phyloP scores from a whole-genome alignment of 2,329 filamentous ascomycete species.

The Tolypocladium endophyticum region DNA sequence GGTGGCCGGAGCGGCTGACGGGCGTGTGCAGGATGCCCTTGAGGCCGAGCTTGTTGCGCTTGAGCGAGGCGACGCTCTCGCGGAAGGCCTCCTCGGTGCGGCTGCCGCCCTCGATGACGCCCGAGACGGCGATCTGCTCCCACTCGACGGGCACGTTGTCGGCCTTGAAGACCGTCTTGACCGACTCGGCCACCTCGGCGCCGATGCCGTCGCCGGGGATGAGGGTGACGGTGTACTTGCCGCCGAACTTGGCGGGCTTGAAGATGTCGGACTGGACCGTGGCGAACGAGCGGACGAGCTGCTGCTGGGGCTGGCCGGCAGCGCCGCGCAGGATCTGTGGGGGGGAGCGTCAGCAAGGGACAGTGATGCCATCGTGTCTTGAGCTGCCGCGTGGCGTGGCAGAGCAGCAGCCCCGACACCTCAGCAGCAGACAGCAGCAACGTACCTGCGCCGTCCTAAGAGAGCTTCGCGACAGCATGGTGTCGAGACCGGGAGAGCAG shows the following conservation, averaged over 20 bases:
- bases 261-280: constrained; percentile 92
- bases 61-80: constrained; percentile 88
- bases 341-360: background rate
- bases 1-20: constrained; percentile 91
- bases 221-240: constrained; percentile 97
- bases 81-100: constrained; percentile 92
- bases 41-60: constrained; percentile 96
- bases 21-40: constrained; percentile 99
- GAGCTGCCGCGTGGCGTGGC: background rate
- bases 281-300: constrained; percentile 51
- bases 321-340: constrained; percentile 41
- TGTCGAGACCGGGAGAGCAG: constrained; percentile 9
- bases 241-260: constrained; percentile 97
- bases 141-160: constrained; percentile 98
- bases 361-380: background rate
- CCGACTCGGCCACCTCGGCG: constrained; percentile 92
- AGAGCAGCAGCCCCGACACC: constrained; percentile 1
- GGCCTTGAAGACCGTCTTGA: constrained; percentile 99
- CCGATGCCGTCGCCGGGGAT: constrained; percentile 99
- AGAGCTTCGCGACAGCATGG: constrained; percentile 50
- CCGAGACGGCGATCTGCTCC: constrained; percentile 95
- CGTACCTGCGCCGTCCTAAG: constrained; percentile 47
- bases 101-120: constrained; percentile 68
- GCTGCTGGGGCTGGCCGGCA: constrained; percentile 32
- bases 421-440: constrained; percentile 7